phyloP scores from a whole-genome alignment of 2,329 filamentous ascomycete species.

The Cladosporium sp. region DNA sequence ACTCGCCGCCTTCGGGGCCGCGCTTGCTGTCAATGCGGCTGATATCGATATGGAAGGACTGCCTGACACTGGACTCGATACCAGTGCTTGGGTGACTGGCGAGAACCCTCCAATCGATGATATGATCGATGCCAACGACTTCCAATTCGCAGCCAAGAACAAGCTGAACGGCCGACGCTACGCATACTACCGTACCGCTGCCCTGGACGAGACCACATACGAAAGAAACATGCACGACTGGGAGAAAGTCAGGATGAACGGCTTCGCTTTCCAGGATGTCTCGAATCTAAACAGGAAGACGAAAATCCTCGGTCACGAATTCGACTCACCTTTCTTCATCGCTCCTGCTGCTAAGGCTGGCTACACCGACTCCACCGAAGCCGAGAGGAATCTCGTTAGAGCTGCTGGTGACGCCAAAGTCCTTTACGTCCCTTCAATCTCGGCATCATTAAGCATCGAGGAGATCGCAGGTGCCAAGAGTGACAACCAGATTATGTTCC shows the following conservation, averaged over 20 bases:
- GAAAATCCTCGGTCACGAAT: slow-evolving; percentile 85
- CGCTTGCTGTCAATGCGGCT: slow-evolving; percentile 16
- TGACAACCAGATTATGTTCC: slow-evolving; percentile 41
- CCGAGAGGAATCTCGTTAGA: slow-evolving; percentile 41
- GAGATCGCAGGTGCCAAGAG: slow-evolving; percentile 35
- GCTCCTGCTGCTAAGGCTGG: slow-evolving; percentile 93
- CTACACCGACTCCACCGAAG: slow-evolving; percentile 63
- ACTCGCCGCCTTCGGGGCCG: slow-evolving; percentile 15
- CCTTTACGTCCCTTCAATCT: slow-evolving; percentile 51
- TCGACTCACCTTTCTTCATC: slow-evolving; percentile 85
- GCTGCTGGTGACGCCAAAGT: slow-evolving; percentile 52
- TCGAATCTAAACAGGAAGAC: slow-evolving; percentile 47
- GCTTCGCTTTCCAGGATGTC: slow-evolving; percentile 30
- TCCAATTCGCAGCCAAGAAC: slow-evolving; percentile 44
- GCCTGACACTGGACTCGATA: slow-evolving; percentile 33
- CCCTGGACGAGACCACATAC: slow-evolving; percentile 34
- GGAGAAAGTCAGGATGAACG: slow-evolving; percentile 31
- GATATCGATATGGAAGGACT: slow-evolving; percentile 31
- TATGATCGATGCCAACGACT: slow-evolving; percentile 30
- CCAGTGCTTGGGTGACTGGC: slow-evolving; percentile 29
- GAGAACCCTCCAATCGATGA: slow-evolving; percentile 28
- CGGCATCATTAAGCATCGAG: slow-evolving; percentile 36
- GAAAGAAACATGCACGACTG: slow-evolving; percentile 31
- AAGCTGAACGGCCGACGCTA: slow-evolving; percentile 26
- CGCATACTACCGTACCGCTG: slow-evolving; percentile 33